These are phyloP conservation scores for Parietichytrium sp. DNA, from an alignment of 108 stramenopile genomes.

Conservation along the genomic window DNA sequence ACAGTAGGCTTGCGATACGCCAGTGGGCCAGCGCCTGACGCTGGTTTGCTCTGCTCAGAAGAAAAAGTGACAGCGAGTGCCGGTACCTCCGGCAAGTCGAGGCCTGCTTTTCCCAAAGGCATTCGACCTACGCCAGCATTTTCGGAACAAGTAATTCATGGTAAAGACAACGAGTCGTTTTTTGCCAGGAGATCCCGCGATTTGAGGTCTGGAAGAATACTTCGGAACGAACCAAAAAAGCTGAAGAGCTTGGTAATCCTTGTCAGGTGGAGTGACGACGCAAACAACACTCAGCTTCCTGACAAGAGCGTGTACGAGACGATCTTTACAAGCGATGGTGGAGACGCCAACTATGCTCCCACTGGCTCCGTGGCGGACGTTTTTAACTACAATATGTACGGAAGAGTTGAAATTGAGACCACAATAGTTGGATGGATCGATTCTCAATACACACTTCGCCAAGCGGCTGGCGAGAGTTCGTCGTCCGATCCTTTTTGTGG, in stretches of 20 bases:
- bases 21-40: no score
- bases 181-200: no score
- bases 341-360: not conserved
- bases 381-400: not conserved
- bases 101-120: no score
- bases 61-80: no score
- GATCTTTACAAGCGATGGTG: not conserved
- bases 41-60: no score
- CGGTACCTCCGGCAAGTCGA: no score
- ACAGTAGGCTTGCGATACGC: no score
- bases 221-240: not conserved
- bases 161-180: not conserved
- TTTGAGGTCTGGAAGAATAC: no score
- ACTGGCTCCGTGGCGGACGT: slow-evolving; percentile 8
- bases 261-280: slow-evolving; percentile 26
- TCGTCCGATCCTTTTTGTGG: not conserved
- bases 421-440: slow-evolving; percentile 24
- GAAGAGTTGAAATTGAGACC: not conserved
- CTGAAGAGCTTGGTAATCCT: slow-evolving; percentile 35
- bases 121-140: not conserved
- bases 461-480: slow-evolving; percentile 39
- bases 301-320: not conserved
- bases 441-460: not conserved
- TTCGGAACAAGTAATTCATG: not conserved
- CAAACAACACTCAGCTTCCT: not conserved